Evolutionary conservation across 2,329 filamentous ascomycete species (phyloP).

Genomic region (Penicillium verrucosum): DNA sequence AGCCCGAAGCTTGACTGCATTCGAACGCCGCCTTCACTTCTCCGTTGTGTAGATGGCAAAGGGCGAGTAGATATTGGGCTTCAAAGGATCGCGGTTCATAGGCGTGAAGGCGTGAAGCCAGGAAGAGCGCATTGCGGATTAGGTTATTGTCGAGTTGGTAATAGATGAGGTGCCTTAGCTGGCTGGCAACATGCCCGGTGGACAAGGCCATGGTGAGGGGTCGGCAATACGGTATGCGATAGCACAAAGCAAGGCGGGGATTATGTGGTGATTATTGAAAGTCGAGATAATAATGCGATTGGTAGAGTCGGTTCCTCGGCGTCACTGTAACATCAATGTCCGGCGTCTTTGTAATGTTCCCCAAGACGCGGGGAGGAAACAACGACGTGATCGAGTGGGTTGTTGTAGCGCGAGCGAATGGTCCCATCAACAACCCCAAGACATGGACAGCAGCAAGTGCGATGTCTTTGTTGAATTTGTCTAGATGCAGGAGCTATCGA

Average conservation of each 20-base stretch:
- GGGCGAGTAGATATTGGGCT: slow-evolving; percentile 74
- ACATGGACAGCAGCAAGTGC: slow-evolving; percentile 10
- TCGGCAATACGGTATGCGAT: slow-evolving; percentile 3
- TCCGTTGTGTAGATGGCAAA: slow-evolving; percentile 79
- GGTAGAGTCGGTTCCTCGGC: slow-evolving; percentile 3
- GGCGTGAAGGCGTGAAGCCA: slow-evolving; percentile 79
- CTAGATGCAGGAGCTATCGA: slow-evolving; percentile 1
- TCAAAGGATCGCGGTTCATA: slow-evolving; percentile 80
- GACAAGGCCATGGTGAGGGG: slow-evolving; percentile 53
- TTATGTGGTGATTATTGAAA: not conserved
- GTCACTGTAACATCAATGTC: slow-evolving; percentile 16
- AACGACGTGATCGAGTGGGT: slow-evolving; percentile 17
- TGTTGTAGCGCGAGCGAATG: slow-evolving; percentile 12
- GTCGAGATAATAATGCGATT: slow-evolving; percentile 6
- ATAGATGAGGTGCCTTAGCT: slow-evolving; percentile 64
- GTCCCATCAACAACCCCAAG: slow-evolving; percentile 14
- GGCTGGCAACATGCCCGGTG: slow-evolving; percentile 54
- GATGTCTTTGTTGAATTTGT: not conserved
- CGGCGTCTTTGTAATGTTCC: slow-evolving; percentile 5
- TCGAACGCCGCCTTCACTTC: slow-evolving; percentile 85
- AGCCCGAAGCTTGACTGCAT: slow-evolving; percentile 67
- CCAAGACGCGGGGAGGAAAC: slow-evolving; percentile 22
- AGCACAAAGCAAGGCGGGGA: not conserved
- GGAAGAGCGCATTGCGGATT: slow-evolving; percentile 86
- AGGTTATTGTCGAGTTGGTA: slow-evolving; percentile 86